A percentile compares a stretch with the other conserved stretches of the same genome.
Conservation (phyloP, 2,329 filamentous ascomycete species). For the Fusarium anguioides region DNA sequence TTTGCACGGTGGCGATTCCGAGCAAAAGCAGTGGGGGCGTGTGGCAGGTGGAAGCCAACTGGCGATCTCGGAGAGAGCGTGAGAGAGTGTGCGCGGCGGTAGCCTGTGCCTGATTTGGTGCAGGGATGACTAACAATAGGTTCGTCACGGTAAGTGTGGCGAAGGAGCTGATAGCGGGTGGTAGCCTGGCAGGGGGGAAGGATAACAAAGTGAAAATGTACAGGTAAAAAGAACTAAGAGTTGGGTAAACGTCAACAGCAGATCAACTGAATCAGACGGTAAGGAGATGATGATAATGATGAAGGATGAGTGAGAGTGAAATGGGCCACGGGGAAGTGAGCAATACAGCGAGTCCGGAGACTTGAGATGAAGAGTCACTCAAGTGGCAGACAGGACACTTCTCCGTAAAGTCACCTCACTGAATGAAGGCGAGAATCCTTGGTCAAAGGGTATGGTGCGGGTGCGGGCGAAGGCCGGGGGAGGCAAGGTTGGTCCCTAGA, state of each 20-base stretch:
- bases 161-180: conserved; percentile 38
- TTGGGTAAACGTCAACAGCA: conserved; percentile 11
- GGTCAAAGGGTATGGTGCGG: conserved; percentile 12
- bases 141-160: conserved; percentile 43
- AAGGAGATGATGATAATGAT: conserved; percentile 15
- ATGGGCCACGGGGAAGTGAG: conserved; percentile 27
- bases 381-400: conserved; percentile 37
- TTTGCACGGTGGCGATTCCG: conserved; percentile 52
- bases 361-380: conserved; percentile 40
- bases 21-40: conserved; percentile 47
- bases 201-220: conserved; percentile 14
- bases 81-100: conserved; percentile 44
- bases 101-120: conserved; percentile 40
- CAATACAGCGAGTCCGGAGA: conserved; percentile 48
- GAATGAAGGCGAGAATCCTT: conserved; percentile 33
- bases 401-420: conserved; percentile 40
- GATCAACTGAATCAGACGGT: conserved; percentile 28
- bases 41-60: conserved; percentile 48
- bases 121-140: conserved; percentile 42
- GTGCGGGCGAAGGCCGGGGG: conserved; percentile 31
- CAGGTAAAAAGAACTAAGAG: conserved; percentile 25
- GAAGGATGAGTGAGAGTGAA: conserved; percentile 20
- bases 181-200: conserved; percentile 41
- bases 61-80: conserved; percentile 55
- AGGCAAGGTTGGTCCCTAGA: conserved; percentile 39